phyloP scores from a whole-genome alignment of 2,329 filamentous ascomycete genomes.

The Sporothrix humicola region DNA sequence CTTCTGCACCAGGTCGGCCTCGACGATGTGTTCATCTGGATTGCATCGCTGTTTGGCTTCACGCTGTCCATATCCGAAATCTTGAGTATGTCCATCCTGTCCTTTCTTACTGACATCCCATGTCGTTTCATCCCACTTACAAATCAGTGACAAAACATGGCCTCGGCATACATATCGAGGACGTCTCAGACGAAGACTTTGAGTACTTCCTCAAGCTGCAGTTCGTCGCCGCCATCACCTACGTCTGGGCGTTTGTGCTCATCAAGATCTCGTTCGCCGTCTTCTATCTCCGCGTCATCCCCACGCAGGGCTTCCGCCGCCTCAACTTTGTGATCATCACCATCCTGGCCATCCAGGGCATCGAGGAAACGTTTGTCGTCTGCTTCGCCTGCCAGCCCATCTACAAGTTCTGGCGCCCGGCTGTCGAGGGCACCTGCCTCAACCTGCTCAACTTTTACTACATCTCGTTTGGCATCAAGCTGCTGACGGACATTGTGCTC shows the following conservation, averaged over 20 bases:
- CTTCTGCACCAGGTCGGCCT: slow-evolving; percentile 17
- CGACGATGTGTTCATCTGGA: slow-evolving; percentile 28
- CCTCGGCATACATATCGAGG: slow-evolving; percentile 15
- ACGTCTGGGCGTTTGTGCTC: slow-evolving; percentile 30
- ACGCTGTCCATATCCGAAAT: not conserved
- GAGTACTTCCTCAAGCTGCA: slow-evolving; percentile 13
- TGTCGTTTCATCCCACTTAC: not conserved
- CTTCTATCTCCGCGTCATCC: slow-evolving; percentile 30
- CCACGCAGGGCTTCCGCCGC: slow-evolving; percentile 18
- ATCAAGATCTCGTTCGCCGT: slow-evolving; percentile 32
- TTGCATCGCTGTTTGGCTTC: not conserved
- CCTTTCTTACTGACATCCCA: too few relatives aligned
- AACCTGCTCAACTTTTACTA: slow-evolving; percentile 29
- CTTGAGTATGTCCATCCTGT: slow-evolving; percentile 24
- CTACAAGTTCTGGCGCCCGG: slow-evolving; percentile 29
- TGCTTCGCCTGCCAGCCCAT: slow-evolving; percentile 30
- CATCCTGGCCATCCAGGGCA: slow-evolving; percentile 25
- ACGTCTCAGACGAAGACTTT: slow-evolving; percentile 6
- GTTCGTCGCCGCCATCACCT: slow-evolving; percentile 24
- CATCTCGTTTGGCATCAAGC: slow-evolving; percentile 33
- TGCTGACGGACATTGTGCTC: slow-evolving; percentile 25
- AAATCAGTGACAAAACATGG: slow-evolving; percentile 28
- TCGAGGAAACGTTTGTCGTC: slow-evolving; percentile 34
- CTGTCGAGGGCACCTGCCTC: slow-evolving; percentile 11
- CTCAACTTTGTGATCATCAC: slow-evolving; percentile 29